A percentile compares a stretch with the other conserved stretches of the same genome.
phyloP scores from a whole-genome alignment of 139 green algal species.

The Edaphochlamys debaryana region DNA sequence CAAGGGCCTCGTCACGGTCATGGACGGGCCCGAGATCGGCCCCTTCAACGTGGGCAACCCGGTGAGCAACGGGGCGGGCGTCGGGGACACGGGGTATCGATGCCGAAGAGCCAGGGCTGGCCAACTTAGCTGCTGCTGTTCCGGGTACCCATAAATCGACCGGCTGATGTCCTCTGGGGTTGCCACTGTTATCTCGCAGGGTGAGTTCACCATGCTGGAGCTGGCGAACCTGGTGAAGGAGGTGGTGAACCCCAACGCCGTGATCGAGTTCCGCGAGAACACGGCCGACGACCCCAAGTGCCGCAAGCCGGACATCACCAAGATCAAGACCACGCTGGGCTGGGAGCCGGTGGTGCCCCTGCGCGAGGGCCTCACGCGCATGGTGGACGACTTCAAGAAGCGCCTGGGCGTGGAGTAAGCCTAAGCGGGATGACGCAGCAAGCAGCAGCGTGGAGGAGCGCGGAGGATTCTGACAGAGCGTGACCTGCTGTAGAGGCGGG shows the following conservation, averaged over 20 bases:
- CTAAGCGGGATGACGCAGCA: too few relatives aligned
- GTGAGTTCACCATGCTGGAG: slow-evolving; percentile 99
- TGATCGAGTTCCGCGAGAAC: slow-evolving; percentile 90
- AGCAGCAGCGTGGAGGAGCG: not conserved
- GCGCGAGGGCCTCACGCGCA: slow-evolving; percentile 84
- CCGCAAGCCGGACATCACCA: slow-evolving; percentile 88
- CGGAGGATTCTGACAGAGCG: not conserved
- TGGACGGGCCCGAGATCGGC: slow-evolving; percentile 92
- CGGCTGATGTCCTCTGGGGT: too few relatives aligned
- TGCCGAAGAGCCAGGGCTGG: too few relatives aligned
- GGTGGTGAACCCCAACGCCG: slow-evolving; percentile 85
- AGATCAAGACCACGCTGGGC: slow-evolving; percentile 83
- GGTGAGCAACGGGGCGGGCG: not conserved
- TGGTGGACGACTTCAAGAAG: slow-evolving; percentile 97
- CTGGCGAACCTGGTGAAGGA: slow-evolving; percentile 83
- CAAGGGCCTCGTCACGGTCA: slow-evolving; percentile 84
- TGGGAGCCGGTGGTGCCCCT: slow-evolving; percentile 96
- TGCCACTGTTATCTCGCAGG: too few relatives aligned
- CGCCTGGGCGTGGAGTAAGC: slow-evolving; percentile 62
- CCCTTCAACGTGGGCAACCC: slow-evolving; percentile 99
- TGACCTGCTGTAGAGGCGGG: too few relatives aligned
- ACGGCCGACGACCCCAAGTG: slow-evolving; percentile 93
- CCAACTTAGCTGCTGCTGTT: too few relatives aligned
- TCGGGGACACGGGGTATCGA: too few relatives aligned
- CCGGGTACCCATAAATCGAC: too few relatives aligned